phyloP scores from a whole-genome alignment of 192 early-diverging fungal genomes.

The Umbelopsis sp. region DNA sequence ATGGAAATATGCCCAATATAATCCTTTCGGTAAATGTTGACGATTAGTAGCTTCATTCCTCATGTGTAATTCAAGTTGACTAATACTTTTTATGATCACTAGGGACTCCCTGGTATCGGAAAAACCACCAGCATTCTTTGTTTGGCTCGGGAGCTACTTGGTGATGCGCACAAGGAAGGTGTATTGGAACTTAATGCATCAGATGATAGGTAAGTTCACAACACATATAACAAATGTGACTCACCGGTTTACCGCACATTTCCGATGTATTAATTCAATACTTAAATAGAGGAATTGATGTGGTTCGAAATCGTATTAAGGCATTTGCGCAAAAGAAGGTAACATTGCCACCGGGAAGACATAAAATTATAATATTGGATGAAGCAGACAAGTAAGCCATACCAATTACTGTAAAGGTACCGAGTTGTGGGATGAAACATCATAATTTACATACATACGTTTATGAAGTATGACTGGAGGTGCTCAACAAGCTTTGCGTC shows the following conservation, averaged over 20 bases:
- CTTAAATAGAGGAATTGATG: slow-evolving; percentile 86
- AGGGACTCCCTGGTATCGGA: slow-evolving; percentile 94
- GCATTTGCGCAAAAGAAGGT: slow-evolving; percentile 99
- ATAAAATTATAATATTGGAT: slow-evolving; percentile 94
- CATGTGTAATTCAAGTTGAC: neutral
- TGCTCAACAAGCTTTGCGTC: slow-evolving; percentile 95
- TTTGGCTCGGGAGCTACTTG: slow-evolving; percentile 88
- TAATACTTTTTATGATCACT: neutral
- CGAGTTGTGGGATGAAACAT: neutral
- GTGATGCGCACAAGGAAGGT: slow-evolving; percentile 84
- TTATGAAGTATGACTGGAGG: slow-evolving; percentile 95
- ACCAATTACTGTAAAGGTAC: neutral
- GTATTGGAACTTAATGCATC: slow-evolving; percentile 98
- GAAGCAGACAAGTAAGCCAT: slow-evolving; percentile 83
- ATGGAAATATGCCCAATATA: slow-evolving; percentile 96
- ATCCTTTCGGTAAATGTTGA: slow-evolving; percentile 73
- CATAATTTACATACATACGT: neutral
- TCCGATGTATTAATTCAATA: neutral
- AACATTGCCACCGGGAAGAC: slow-evolving; percentile 82
- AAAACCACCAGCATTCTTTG: slow-evolving; percentile 97
- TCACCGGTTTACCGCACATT: neutral
- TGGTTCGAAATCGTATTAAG: slow-evolving; percentile 96
- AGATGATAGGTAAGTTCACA: slow-evolving; percentile 78
- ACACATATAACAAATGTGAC: neutral
- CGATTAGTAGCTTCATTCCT: neutral